phyloP scores from a whole-genome alignment of 2,329 filamentous ascomycete genomes.

The Penicillium hordei region DNA sequence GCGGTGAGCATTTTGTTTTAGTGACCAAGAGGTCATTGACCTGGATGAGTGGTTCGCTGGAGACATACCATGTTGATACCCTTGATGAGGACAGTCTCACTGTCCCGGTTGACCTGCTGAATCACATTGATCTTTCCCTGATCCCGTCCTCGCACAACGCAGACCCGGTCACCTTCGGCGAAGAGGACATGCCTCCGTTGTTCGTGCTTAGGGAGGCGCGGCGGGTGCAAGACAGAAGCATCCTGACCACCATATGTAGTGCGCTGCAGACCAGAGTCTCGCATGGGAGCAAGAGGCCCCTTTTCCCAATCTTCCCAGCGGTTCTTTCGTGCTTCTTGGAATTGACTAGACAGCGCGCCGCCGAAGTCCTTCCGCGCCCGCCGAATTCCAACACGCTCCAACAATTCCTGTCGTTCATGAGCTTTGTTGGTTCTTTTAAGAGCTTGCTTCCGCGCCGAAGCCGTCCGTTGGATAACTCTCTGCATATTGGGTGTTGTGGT shows the following conservation, averaged over 20 bases:
- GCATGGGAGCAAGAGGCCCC: slow-evolving; percentile 74
- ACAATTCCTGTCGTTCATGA: slow-evolving; percentile 42
- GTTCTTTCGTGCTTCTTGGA: slow-evolving; percentile 54
- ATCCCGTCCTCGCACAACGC: slow-evolving; percentile 73
- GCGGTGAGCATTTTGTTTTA: slow-evolving; percentile 8
- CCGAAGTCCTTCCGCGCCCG: slow-evolving; percentile 34
- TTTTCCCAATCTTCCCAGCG: slow-evolving; percentile 75
- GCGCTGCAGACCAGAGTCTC: slow-evolving; percentile 62
- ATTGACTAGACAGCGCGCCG: slow-evolving; percentile 36
- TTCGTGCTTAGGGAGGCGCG: slow-evolving; percentile 43
- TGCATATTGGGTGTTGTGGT: slow-evolving; percentile 57
- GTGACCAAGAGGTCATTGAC: background rate
- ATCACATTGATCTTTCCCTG: slow-evolving; percentile 83
- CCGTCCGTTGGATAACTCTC: slow-evolving; percentile 66
- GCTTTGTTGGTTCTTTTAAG: slow-evolving; percentile 47
- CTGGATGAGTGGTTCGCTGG: background rate
- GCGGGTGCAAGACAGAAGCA: slow-evolving; percentile 35
- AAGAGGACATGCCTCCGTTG: slow-evolving; percentile 59
- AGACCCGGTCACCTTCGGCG: slow-evolving; percentile 72
- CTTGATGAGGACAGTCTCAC: slow-evolving; percentile 61
- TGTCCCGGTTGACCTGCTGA: slow-evolving; percentile 53
- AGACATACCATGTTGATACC: slow-evolving; percentile 61
- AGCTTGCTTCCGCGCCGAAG: slow-evolving; percentile 66
- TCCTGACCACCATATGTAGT: slow-evolving; percentile 61
- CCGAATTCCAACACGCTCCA: slow-evolving; percentile 33